Base-by-base conservation (phyloP, 108 stramenopile species). In the Poteriospumella lacustris region DNA sequence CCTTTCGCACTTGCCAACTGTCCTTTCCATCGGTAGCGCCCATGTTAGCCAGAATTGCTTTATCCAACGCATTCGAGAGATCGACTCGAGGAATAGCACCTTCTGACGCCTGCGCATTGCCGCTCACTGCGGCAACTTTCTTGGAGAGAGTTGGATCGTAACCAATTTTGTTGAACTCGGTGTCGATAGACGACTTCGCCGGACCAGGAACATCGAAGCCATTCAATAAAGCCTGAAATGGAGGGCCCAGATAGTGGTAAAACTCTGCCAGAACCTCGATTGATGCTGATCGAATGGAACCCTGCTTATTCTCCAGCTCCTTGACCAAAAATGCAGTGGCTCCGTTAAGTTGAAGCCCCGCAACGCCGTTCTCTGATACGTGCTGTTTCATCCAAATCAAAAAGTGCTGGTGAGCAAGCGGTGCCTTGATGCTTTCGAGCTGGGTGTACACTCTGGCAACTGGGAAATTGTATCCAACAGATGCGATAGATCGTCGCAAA, bases 261-360 rank as follows among this genome's bases (percentile, higher is more conserved):
- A 73, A 12, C 24, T 26, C 70, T 42, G 31, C 70, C 70, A 73
- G 12, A 9, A 73, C 70, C 41, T 73, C 70, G 29, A 73, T 24
- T 42, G 12, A 9, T 34, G 70, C 3, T 9, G 70, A 52, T 73
- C 70, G 5, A 12, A 73, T 31, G 36, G 9, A 9, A 5, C 9
- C 70, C 28, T 9, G 12, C 41, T 73, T 73, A 34, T 73, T 5
- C 33, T 73, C 70, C 12, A 73, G 26, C 36, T 73, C 70, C 9
- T n/a, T 52, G 9, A 29, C 3, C 9, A n/a, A 73, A 5, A 73
- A 73, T 38, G 70, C 12, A 73, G 3, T 24, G 19, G 36, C 41
- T 3, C 26, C 12, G 33, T 36, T 15, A 34, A 73, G 5, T 28
- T 24, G 70, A 3, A 73, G 36, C 33, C 3, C 9, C 26, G 5